phyloP scores from a whole-genome alignment of 1,284 basidiomycete genomes.

The Earliella scabrosa region DNA sequence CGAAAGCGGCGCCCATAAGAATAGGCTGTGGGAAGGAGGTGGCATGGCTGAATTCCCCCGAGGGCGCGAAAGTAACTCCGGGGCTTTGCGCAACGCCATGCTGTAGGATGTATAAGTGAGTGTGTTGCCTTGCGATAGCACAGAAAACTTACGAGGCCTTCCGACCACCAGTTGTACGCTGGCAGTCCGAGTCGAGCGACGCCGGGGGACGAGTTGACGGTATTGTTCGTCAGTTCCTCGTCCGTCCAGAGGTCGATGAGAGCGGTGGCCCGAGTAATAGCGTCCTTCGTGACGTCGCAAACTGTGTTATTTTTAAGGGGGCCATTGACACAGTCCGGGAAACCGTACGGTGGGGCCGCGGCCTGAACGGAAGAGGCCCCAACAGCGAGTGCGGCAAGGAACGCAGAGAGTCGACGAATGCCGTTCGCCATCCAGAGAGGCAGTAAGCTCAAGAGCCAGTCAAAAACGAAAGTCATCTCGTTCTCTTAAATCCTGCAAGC shows the following conservation, averaged over 20 bases:
- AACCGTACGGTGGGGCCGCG: conserved; percentile 25
- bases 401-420: conserved; percentile 10
- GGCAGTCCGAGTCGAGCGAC: conserved; percentile 55
- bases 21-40: conserved; percentile 56
- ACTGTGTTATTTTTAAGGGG: conserved; percentile 50
- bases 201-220: conserved; percentile 51
- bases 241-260: conserved; percentile 51
- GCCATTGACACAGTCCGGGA: conserved; percentile 51
- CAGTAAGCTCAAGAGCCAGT: conserved; percentile 1
- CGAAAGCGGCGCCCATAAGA: conserved; percentile 43
- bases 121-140: not conserved
- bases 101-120: conserved; percentile 20
- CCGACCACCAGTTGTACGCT: conserved; percentile 59
- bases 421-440: conserved; percentile 19
- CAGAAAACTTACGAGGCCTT: conserved; percentile 45
- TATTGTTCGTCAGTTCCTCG: conserved; percentile 54
- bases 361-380: conserved; percentile 3
- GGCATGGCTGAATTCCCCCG: conserved; percentile 56
- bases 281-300: conserved; percentile 51
- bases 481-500: not conserved
- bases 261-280: conserved; percentile 50
- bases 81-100: conserved; percentile 58
- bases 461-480: not conserved
- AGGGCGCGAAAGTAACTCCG: conserved; percentile 50
- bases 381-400: conserved; percentile 11